Percentiles rank a stretch among this genome's conserved stretches.
Evolutionary conservation across 2,329 filamentous ascomycete species (phyloP).

Genomic region (Monosporascus ibericus): DNA sequence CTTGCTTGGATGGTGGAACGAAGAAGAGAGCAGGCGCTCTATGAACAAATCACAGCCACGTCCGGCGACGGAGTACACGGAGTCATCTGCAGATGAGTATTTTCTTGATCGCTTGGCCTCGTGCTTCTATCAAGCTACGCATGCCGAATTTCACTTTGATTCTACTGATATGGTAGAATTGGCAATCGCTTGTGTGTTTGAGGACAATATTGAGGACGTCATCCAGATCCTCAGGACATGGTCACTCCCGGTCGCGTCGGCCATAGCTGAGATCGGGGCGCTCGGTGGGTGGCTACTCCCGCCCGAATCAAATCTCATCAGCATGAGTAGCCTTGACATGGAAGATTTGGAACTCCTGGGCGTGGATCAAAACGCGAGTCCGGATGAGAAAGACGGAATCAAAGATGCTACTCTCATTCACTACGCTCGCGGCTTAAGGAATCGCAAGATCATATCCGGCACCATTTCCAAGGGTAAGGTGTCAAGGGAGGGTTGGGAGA

Average conservation of each 20-base stretch:
- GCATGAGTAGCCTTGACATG: slow-evolving; percentile 65
- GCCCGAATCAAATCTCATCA: slow-evolving; percentile 45
- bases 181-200: slow-evolving; percentile 73
- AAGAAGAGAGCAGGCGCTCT: slow-evolving; percentile 45
- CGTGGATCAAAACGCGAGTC: slow-evolving; percentile 48
- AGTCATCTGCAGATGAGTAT: slow-evolving; percentile 50
- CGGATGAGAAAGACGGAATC: slow-evolving; percentile 56
- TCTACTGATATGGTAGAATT: slow-evolving; percentile 71
- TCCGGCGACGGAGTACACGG: slow-evolving; percentile 27
- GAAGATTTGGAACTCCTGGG: slow-evolving; percentile 81
- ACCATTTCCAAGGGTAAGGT: slow-evolving; percentile 23
- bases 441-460: slow-evolving; percentile 42
- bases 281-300: slow-evolving; percentile 75
- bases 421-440: slow-evolving; percentile 66
- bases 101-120: slow-evolving; percentile 70
- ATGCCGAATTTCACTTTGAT: slow-evolving; percentile 71
- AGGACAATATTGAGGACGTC: slow-evolving; percentile 73
- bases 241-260: slow-evolving; percentile 73
- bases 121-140: slow-evolving; percentile 62
- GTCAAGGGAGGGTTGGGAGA: slow-evolving; percentile 73
- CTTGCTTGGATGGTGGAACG: slow-evolving; percentile 88
- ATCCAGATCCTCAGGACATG: slow-evolving; percentile 69
- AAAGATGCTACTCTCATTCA: slow-evolving; percentile 74
- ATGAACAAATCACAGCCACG: slow-evolving; percentile 30
- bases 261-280: slow-evolving; percentile 78